These are phyloP conservation scores for Combretum micranthum DNA, from an alignment of 345 rosid genomes.

Conservation along the genomic window DNA sequence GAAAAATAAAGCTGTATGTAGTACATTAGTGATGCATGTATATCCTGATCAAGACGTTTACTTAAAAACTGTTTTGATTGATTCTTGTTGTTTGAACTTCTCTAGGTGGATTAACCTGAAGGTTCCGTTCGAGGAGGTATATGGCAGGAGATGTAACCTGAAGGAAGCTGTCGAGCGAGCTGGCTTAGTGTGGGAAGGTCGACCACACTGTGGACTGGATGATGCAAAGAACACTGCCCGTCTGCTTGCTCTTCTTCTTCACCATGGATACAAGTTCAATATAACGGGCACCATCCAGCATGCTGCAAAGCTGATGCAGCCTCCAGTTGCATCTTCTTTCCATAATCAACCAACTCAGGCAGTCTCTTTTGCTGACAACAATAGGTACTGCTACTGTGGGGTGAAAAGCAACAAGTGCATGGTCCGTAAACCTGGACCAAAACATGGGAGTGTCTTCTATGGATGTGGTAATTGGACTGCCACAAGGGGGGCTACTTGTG, in stretches of 20 bases:
- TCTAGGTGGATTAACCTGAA: constrained; percentile 52
- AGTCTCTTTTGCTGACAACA: constrained; percentile 9
- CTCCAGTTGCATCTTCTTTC: constrained; percentile 13
- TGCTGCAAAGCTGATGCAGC: constrained; percentile 18
- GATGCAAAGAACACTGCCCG: constrained; percentile 56
- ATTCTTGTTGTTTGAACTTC: not conserved
- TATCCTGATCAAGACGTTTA: not conserved
- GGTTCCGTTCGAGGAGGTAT: constrained; percentile 45
- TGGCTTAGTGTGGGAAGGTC: constrained; percentile 47
- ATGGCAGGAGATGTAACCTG: constrained; percentile 36
- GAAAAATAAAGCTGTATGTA: no score
- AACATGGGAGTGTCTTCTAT: constrained; percentile 38
- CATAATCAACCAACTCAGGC: constrained; percentile 24
- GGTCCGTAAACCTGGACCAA: constrained; percentile 46
- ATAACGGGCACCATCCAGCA: constrained; percentile 31
- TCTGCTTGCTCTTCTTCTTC: constrained; percentile 37
- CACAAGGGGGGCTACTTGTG: constrained; percentile 35
- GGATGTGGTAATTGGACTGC: constrained; percentile 53
- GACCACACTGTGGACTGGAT: constrained; percentile 45
- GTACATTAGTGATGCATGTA: no score
- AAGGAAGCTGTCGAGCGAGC: constrained; percentile 46
- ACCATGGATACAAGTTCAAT: constrained; percentile 33
- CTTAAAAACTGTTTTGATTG: not conserved
- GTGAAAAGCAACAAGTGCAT: constrained; percentile 39
- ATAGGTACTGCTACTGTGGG: constrained; percentile 33